Conservation (phyloP, 495 filamentous ascomycete species). For the Astrocystis sublimbata region DNA sequence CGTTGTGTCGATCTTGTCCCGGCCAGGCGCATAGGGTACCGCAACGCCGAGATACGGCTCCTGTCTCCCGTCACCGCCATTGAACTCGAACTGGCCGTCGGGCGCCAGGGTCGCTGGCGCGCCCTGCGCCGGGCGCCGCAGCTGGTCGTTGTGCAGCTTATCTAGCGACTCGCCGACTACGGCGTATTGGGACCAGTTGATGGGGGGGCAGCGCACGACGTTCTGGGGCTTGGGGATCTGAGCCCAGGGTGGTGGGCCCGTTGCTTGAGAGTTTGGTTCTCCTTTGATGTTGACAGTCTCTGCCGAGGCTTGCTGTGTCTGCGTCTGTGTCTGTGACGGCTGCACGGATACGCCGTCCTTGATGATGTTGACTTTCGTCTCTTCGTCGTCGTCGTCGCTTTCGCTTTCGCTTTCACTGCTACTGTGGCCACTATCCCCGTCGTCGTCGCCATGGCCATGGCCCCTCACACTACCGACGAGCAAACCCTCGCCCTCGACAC, state of each 20-base stretch:
- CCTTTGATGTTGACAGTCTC: slow-evolving; percentile 5
- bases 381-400: background rate
- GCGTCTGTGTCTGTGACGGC: background rate
- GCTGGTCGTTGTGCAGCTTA: slow-evolving; percentile 78
- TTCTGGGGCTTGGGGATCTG: slow-evolving; percentile 77
- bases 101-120: slow-evolving; percentile 45
- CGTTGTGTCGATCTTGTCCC: slow-evolving; percentile 63
- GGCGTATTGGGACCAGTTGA: slow-evolving; percentile 91
- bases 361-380: slow-evolving; percentile 17
- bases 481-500: slow-evolving; percentile 38
- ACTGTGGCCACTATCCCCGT: background rate
- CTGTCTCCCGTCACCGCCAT: slow-evolving; percentile 40
- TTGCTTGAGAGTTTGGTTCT: background rate
- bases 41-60: slow-evolving; percentile 56
- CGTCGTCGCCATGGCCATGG: slow-evolving; percentile 42
- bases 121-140: slow-evolving; percentile 60
- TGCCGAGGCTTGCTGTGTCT: background rate
- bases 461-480: slow-evolving; percentile 19
- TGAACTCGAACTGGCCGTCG: slow-evolving; percentile 44
- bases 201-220: slow-evolving; percentile 76
- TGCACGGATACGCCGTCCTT: background rate
- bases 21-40: slow-evolving; percentile 71
- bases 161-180: slow-evolving; percentile 78
- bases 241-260: slow-evolving; percentile 28
- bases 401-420: slow-evolving; percentile 23